Conservation (phyloP, 202 grass and related monocot species). For the Saccharum hybrid region DNA sequence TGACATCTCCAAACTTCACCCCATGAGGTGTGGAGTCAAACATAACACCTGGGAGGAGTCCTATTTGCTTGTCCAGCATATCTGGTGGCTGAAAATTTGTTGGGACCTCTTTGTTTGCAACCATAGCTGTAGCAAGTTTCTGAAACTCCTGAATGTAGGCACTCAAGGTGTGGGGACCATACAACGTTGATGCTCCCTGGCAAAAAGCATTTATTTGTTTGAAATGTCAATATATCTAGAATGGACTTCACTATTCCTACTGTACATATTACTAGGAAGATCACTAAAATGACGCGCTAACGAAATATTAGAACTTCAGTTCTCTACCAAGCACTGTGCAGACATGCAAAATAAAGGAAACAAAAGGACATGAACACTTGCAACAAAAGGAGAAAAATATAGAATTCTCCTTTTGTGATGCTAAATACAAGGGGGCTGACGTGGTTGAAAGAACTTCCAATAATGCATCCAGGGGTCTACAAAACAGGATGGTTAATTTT, state of each 20-base stretch:
- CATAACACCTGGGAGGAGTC: conserved; percentile 73
- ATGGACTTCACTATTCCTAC: background rate
- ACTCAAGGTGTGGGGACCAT: conserved; percentile 91
- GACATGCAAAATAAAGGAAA: background rate
- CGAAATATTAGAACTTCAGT: conserved; percentile 33
- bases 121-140: conserved; percentile 79
- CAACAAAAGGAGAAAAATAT: background rate
- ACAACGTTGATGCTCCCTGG: conserved; percentile 93
- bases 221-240: background rate
- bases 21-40: conserved; percentile 71
- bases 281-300: background rate
- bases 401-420: background rate
- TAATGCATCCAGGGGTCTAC: too few species aligned
- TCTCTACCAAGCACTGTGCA: background rate
- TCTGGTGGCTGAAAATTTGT: conserved; percentile 73
- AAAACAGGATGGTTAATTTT: too few species aligned
- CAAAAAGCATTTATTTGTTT: conserved; percentile 36
- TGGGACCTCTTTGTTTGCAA: conserved; percentile 61
- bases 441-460: too few species aligned
- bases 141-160: conserved; percentile 94
- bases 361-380: background rate
- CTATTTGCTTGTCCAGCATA: conserved; percentile 84
- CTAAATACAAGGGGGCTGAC: background rate
- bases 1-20: conserved; percentile 74
- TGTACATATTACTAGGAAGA: background rate